These are phyloP conservation scores for Smallanthus sonchifolius DNA, from an alignment of 129 eudicot genomes.

Conservation along the genomic window DNA sequence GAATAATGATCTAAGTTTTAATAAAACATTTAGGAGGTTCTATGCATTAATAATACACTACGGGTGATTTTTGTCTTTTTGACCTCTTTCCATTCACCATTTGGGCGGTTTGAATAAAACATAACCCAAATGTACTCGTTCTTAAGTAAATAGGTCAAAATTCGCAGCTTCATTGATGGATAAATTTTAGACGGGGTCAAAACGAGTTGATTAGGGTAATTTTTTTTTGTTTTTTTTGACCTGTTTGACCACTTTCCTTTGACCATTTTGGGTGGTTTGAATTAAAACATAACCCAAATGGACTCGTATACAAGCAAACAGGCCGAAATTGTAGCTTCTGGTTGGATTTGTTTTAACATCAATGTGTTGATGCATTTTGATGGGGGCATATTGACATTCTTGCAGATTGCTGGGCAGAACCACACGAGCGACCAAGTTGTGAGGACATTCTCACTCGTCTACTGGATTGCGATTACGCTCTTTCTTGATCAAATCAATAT, in stretches of 20 bases:
- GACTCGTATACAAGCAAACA: not conserved
- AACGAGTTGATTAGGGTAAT: not conserved
- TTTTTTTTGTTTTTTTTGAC: slow-evolving; percentile 30
- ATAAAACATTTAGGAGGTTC: too few species aligned
- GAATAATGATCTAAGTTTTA: not conserved
- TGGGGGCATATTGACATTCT: not conserved
- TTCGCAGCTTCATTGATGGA: too few species aligned
- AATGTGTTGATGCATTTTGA: not conserved
- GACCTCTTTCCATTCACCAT: too few species aligned
- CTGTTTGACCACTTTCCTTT: not conserved
- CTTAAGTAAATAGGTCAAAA: too few species aligned
- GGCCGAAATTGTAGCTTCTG: not conserved
- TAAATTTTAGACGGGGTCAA: too few species aligned
- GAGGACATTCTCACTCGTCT: slow-evolving; percentile 75
- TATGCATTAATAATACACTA: too few species aligned
- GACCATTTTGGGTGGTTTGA: not conserved
- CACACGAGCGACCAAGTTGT: slow-evolving; percentile 79
- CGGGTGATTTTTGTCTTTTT: not conserved
- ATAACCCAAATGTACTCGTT: too few species aligned
- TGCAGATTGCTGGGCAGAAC: slow-evolving; percentile 98
- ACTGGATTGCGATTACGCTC: slow-evolving; percentile 66
- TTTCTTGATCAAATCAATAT: slow-evolving; percentile 34
- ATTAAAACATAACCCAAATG: not conserved
- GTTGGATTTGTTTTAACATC: not conserved
- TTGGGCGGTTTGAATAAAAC: too few species aligned